Base-by-base conservation (phyloP, 2,329 filamentous ascomycete genomes). In the Monosporascus sp. region DNA sequence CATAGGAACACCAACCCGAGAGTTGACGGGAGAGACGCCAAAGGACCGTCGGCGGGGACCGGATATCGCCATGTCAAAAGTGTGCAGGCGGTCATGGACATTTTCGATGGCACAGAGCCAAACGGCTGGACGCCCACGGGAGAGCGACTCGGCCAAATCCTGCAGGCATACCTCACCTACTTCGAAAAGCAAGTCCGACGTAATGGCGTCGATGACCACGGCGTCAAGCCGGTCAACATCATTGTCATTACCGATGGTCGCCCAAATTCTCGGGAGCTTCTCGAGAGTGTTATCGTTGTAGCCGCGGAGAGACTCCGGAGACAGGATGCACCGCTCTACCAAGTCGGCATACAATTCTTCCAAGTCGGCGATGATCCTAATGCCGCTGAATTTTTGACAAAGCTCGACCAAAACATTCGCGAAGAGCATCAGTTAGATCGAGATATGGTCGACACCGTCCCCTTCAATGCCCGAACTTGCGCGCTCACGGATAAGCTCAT, bases 321-420 rank as follows among this genome's bases (percentile, higher is more conserved):
- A 50, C 68, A 88, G 7, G 78, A 85, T 8, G 91, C 91, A 0
- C 84, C 87, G 4, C 79, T 85, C 1, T 88, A 88, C 77, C 94
- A 97, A 73, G 77, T 97, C 8, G 93, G 93, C 37, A 84, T 97
- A 53, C 93, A 97, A 69, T 97, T 97, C 75, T 96, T 97, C 76
- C 93, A 97, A 72, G 88, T 97, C 45, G 93, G 94, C 53, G 78
- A 81, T 49, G 89, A 96, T 61, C 65, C 72, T 1, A 74, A 70
- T 0, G 93, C 92, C 0, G 76, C 78, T 1, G 71, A 77, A 59
- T 84, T 87, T 52, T 75, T 97, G 40, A 74, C 80, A 60, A 78
- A 85, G 47, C 77, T 97, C 7, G 93, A 97, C 65, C 89, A 97
- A 67, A 80, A 80, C 3, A 72, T 44, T 94, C 37, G 74, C 71